phyloP scores from a whole-genome alignment of 768 basidiomycete genomes.

The Galerina sulciceps region DNA sequence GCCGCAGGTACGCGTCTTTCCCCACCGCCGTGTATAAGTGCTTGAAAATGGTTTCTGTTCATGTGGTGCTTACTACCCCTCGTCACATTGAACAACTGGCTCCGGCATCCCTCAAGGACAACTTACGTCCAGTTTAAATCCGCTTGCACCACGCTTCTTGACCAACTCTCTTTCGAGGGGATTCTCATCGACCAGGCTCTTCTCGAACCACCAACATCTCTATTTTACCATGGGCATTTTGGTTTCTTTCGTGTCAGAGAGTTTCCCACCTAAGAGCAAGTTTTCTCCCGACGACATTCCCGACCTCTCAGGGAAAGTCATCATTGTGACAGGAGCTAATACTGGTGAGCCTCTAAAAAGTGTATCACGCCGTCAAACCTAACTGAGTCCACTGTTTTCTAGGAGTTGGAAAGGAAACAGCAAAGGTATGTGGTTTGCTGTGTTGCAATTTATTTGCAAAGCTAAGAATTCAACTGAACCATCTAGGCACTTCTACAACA shows the following conservation, averaged over 20 bases:
- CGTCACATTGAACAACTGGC: too few species aligned
- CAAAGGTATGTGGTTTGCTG: conserved; percentile 27
- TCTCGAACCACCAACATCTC: too few species aligned
- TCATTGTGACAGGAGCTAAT: conserved; percentile 55
- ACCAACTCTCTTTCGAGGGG: too few species aligned
- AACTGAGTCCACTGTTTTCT: not conserved
- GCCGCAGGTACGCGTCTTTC: too few species aligned
- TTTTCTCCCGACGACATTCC: conserved; percentile 44
- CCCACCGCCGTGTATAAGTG: too few species aligned
- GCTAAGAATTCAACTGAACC: not conserved
- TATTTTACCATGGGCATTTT: conserved; percentile 19
- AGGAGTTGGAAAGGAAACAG: conserved; percentile 57
- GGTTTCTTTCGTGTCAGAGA: conserved; percentile 17
- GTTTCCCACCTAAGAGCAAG: conserved; percentile 31
- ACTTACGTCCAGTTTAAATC: too few species aligned
- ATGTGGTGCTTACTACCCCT: too few species aligned
- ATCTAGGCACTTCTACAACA: conserved; percentile 42
- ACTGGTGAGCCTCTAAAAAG: conserved; percentile 26
- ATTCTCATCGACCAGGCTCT: too few species aligned
- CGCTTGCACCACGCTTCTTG: too few species aligned
- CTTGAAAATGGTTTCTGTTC: too few species aligned
- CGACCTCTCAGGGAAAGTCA: conserved; percentile 46
- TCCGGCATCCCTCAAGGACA: too few species aligned
- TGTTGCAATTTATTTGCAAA: not conserved
- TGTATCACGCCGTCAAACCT: not conserved